Evolutionary conservation across 2,329 filamentous ascomycete species (phyloP), one percentile per base, ranked within the genome.

Genomic region (Neoarthrinium moseri): DNA sequence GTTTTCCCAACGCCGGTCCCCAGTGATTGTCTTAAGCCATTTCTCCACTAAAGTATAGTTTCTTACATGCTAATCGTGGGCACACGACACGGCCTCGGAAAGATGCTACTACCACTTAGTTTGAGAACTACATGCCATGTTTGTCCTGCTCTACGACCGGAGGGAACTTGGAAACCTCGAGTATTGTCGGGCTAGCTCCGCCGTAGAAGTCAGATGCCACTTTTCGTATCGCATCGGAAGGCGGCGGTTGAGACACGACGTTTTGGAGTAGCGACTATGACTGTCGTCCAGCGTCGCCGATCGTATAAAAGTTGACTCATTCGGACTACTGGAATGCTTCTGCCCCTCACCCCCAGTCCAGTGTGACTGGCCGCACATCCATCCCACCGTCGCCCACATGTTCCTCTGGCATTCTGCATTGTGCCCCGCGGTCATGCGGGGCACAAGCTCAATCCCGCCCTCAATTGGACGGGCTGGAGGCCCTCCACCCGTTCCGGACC

Each of bases 401-500:
- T 30, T 29, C 37, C 10, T 18, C 24, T 18, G 23, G 18, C 15
- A n/a, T 17, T 12, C 32, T n/a, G 32, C 10, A 29, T 7, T 8
- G 18, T 34, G 32, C 32, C 32, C 32, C 32, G 32, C 32, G 13
- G 26, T 8, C 8, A 29, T 29, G 32, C 32, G 32, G 32, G 32
- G 32, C n/a, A n/a, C n/a, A n/a, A n/a, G n/a, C n/a, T n/a, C n/a
- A n/a, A n/a, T 34, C 32, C 26, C n/a, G 23, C 21, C 35, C 35
- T 38, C 37, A 18, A 40, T 40, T 40, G 37, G 37, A 40, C 17
- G 17, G n/a, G 20, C 33, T n/a, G 33, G 33, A 35, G 6, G 12
- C 35, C 12, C 10, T 38, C 35, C n/a, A n/a, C n/a, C n/a, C n/a
- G n/a, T n/a, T n/a, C n/a, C n/a, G n/a, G n/a, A n/a, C n/a, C n/a